phyloP scores from a whole-genome alignment of 2,329 filamentous ascomycete species.

The Periconia digitata region DNA sequence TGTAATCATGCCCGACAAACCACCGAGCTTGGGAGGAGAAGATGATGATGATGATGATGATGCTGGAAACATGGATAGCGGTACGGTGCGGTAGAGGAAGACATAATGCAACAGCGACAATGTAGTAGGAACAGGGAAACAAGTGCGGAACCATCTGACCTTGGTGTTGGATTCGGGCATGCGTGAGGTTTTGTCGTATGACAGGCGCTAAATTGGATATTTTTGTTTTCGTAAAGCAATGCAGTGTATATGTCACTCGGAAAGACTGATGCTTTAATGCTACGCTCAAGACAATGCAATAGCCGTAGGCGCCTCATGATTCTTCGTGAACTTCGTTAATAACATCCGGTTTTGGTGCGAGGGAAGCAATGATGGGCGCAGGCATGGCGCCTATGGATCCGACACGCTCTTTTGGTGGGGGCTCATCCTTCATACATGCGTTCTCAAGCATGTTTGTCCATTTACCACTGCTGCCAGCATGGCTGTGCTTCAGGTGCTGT shows the following conservation, averaged over 20 bases:
- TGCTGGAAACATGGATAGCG: background rate
- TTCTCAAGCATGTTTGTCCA: constrained; percentile 99
- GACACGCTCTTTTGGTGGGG: constrained; percentile 53
- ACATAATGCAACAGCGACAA: constrained; percentile 4
- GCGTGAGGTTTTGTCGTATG: constrained; percentile 4
- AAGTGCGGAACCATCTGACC: too few species aligned
- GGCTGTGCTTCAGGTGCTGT: constrained; percentile 96
- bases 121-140: constrained; percentile 5
- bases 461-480: constrained; percentile 92
- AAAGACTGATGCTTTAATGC: constrained; percentile 22
- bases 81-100: background rate
- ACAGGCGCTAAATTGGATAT: constrained; percentile 9
- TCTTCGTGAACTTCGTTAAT: constrained; percentile 44
- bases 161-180: constrained; percentile 7
- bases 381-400: constrained; percentile 35
- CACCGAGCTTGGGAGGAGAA: background rate
- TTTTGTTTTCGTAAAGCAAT: constrained; percentile 11
- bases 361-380: constrained; percentile 25
- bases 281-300: constrained; percentile 23
- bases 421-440: constrained; percentile 93
- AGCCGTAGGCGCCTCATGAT: constrained; percentile 31
- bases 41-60: background rate
- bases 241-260: constrained; percentile 15
- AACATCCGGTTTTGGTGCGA: constrained; percentile 39
- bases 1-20: constrained; percentile 12